Base-by-base conservation (phyloP, 2,329 filamentous ascomycete species). In the Cryphonectria radicalis region DNA sequence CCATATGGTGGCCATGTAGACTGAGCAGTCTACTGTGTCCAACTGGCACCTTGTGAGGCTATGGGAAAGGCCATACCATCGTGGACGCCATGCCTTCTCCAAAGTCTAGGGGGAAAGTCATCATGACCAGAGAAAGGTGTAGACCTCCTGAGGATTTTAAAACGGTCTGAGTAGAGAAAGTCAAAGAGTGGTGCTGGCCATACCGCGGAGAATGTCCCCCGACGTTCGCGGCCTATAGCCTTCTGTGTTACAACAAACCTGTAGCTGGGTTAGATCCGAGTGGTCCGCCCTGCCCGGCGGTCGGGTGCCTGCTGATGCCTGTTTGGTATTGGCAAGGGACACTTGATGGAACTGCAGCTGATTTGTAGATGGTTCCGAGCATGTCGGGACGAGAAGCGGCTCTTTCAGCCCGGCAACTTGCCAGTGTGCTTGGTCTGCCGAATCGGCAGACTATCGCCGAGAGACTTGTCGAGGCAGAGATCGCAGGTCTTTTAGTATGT, bases 281-380 rank as follows among this genome's bases (percentile, higher is more conserved):
- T 28, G n/a, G 43, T 43, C 68, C 67, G 63, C 43, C 63, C 42
- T 63, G 37, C 63, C 55, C 32, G 63, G n/a, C 42, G 13, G 35
- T 11, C 50, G n/a, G 67, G 62, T 42, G 14, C 28, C 63, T 72
- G 67, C 57, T 42, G 63, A n/a, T 63, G 42, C 17, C 66, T 35
- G 63, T 42, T 55, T 57, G 55, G 50, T 50, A 17, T 37, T 42
- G 50, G 66, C 60, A 62, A 63, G 63, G 55, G 57, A 60, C 67
- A 71, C 66, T 25, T 50, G 62, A 63, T 66, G 67, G 53, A 63
- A 71, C 66, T 28, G 35, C 66, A 43, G 57, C 40, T 69, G 70
- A 66, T 66, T 65, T 66, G 66, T 63, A 55, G 62, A 32, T 62
- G 67, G 13, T 53, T 57, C 22, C 42, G 53, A 62, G 50, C 64